Evolutionary conservation across 768 basidiomycete genomes (phyloP), one percentile per base, ranked within the genome.

Genomic region (Mycena amicta): DNA sequence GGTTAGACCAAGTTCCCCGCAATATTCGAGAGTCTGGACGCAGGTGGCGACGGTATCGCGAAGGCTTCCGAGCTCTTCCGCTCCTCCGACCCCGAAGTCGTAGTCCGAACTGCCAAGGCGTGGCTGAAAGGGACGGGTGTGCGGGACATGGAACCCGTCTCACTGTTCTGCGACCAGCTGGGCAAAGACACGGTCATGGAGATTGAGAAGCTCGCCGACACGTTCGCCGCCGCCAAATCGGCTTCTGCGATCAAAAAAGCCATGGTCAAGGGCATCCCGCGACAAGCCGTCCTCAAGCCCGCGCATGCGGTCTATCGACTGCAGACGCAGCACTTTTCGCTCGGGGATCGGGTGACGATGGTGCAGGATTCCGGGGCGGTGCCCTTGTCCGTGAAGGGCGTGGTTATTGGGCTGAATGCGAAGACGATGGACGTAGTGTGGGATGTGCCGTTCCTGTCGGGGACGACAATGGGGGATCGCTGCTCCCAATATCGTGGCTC

Each of bases 291-390:
- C 4, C 81, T 98, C 59, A 98, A 98, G 70, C 97, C 97, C 8
- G 77, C 88, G 1, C 95, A 98, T 74, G 88, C 94, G 2, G 80
- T 89, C 5, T 94, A 93, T 68, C 88, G 95, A 23, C 79, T 98
- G 6, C 93, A 95, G 68, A 90, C 92, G 54, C 97, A 98, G 71
- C 77, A 74, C 13, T 99, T 98, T 69, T 77, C 80, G 0, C 80
- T 98, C 5, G 96, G 96, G 13, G 96, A 99, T 72, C 83, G 97
- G 12, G 95, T 98, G 33, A 90, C 89, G 18, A 97, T 96, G 92
- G 94, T 98, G 1, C 90, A 92, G 65, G 97, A 98, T 69, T 88
- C 95, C 0, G 95, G 95, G 27, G 87, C 89, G 30, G 95, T 98
- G 0, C 94, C 95, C 1, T 78, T 98, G 15, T 86, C 88, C 1